Evolutionary conservation across 116 monocot species (phyloP).

Genomic region (Papilionanthe hybrid): DNA sequence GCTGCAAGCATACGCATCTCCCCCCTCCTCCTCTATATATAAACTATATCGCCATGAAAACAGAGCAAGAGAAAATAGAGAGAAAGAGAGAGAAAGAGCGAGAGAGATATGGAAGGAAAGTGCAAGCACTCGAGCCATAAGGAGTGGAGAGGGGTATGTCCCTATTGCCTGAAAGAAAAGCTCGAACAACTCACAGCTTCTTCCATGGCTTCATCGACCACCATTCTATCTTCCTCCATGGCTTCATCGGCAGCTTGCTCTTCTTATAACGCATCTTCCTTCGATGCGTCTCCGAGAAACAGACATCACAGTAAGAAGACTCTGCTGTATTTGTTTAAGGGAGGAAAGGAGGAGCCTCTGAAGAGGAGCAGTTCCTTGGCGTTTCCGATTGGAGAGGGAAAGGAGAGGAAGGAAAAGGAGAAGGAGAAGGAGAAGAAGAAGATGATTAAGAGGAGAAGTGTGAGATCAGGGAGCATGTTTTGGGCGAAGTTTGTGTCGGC

Average conservation of each 20-base stretch:
- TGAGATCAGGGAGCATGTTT: background rate
- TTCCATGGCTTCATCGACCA: slow-evolving; percentile 16
- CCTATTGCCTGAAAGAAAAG: slow-evolving; percentile 50
- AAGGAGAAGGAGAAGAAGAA: background rate
- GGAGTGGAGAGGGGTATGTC: slow-evolving; percentile 53
- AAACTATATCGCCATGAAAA: too few relatives aligned
- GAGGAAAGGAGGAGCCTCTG: slow-evolving; percentile 11
- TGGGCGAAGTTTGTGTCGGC: slow-evolving; percentile 10
- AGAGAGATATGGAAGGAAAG: slow-evolving; percentile 32
- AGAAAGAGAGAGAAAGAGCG: background rate
- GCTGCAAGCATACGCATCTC: slow-evolving; percentile 1
- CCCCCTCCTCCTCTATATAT: background rate
- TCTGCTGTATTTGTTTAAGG: background rate
- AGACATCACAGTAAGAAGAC: background rate
- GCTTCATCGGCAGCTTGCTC: background rate
- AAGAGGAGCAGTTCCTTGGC: slow-evolving; percentile 25
- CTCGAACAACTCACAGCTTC: slow-evolving; percentile 27
- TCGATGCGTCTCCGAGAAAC: background rate
- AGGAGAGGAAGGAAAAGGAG: background rate
- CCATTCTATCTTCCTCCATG: background rate
- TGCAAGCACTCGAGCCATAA: slow-evolving; percentile 52
- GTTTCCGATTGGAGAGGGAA: slow-evolving; percentile 4
- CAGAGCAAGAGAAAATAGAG: background rate
- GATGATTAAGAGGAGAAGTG: background rate
- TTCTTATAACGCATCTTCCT: background rate